Percentiles rank a stretch among this genome's conserved stretches.
These are phyloP conservation scores for Berberis vulgaris DNA, from an alignment of 164 flowering plant species.

Conservation along the genomic window DNA sequence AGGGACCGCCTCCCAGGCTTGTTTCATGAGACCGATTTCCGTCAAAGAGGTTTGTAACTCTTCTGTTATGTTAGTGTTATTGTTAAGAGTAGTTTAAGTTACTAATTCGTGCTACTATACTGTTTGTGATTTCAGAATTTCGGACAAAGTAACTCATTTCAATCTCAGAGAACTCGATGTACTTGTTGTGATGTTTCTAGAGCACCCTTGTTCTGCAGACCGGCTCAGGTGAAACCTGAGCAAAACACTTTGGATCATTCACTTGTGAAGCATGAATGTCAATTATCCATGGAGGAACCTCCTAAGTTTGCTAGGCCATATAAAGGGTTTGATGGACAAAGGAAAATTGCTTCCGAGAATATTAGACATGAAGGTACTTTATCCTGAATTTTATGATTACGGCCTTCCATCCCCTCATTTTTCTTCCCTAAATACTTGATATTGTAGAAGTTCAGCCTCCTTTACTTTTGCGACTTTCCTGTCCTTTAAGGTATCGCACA, in stretches of 20 bases:
- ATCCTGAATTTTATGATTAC: background rate
- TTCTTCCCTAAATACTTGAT: background rate
- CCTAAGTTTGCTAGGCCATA: constrained; percentile 43
- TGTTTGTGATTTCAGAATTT: constrained; percentile 3
- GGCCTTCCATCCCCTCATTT: background rate
- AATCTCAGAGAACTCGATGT: constrained; percentile 11
- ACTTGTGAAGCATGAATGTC: constrained; percentile 16
- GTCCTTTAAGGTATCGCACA: no score
- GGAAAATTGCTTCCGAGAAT: constrained; percentile 11
- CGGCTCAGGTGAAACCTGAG: constrained; percentile 15
- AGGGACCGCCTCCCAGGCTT: constrained; percentile 43
- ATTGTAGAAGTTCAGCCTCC: no score
- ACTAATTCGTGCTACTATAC: background rate
- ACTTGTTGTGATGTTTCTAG: constrained; percentile 11
- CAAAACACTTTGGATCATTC: constrained; percentile 8
- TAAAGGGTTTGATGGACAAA: background rate
- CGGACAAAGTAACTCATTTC: constrained; percentile 16
- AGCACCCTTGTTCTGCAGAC: constrained; percentile 45
- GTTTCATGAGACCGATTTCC: constrained; percentile 59
- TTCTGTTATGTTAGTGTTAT: background rate
- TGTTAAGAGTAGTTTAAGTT: background rate
- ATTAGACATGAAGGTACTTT: constrained; percentile 17
- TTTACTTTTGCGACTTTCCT: no score
- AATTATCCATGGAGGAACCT: constrained; percentile 20
- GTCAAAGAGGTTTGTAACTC: constrained; percentile 29